phyloP scores from a whole-genome alignment of 2,329 filamentous ascomycete genomes.

The Chaetothyriales sp. region DNA sequence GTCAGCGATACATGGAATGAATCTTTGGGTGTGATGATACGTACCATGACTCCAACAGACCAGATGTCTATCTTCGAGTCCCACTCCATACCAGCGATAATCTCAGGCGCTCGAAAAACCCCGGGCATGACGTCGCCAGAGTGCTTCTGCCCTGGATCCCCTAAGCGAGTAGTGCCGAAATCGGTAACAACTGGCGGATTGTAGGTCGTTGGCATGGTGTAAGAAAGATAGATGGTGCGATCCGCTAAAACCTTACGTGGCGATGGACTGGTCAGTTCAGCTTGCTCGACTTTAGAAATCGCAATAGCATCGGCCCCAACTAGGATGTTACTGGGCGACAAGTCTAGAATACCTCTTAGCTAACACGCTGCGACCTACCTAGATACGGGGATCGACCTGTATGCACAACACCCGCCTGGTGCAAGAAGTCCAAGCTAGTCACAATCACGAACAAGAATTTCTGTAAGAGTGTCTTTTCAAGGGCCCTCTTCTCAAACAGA shows the following conservation, averaged over 20 bases:
- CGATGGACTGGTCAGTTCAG: slow-evolving; percentile 5
- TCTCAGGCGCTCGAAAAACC: slow-evolving; percentile 21
- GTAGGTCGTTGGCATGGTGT: slow-evolving; percentile 3
- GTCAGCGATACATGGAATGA: not conserved
- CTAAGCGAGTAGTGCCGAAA: slow-evolving; percentile 19
- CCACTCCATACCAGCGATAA: slow-evolving; percentile 21
- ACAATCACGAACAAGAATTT: slow-evolving; percentile 15
- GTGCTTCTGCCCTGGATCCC: slow-evolving; percentile 10
- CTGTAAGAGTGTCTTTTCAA: slow-evolving; percentile 18
- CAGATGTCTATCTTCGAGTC: slow-evolving; percentile 22
- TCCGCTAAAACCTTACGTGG: slow-evolving; percentile 21
- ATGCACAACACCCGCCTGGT: slow-evolving; percentile 19
- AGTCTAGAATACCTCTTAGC: slow-evolving; percentile 14
- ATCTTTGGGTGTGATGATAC: not conserved
- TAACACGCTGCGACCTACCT: not conserved
- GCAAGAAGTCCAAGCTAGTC: slow-evolving; percentile 21
- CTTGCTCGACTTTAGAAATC: slow-evolving; percentile 3
- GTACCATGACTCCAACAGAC: slow-evolving; percentile 21
- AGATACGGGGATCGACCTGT: slow-evolving; percentile 16
- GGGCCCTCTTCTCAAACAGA: slow-evolving; percentile 9
- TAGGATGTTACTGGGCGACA: slow-evolving; percentile 24
- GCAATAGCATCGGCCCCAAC: slow-evolving; percentile 11
- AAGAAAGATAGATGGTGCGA: slow-evolving; percentile 20
- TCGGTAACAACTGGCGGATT: slow-evolving; percentile 20
- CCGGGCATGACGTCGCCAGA: slow-evolving; percentile 19